A percentile compares a stretch with the other conserved stretches of the same genome.
Conservation (phyloP, 2,329 filamentous ascomycete genomes). For the Pseudonectria buxi region DNA sequence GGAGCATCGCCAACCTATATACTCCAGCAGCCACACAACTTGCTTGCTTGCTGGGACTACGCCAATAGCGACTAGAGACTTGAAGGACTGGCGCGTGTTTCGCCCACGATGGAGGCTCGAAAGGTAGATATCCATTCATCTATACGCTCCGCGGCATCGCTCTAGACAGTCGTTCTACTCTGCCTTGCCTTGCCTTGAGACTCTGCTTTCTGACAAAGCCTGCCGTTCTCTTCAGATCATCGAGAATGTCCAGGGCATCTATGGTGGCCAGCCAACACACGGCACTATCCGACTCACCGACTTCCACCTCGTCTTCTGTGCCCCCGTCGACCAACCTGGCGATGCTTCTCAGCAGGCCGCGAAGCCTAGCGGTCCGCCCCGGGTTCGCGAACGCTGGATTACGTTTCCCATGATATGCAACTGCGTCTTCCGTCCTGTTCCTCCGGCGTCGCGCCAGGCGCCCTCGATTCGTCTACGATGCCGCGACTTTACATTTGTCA, state of each 20-base stretch:
- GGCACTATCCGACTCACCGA: slow-evolving; percentile 56
- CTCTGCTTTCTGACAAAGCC: slow-evolving; percentile 12
- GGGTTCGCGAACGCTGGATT: slow-evolving; percentile 72
- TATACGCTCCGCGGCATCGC: background rate
- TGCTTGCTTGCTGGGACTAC: too few species aligned
- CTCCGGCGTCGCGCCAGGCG: slow-evolving; percentile 59
- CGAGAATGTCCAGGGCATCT: slow-evolving; percentile 55
- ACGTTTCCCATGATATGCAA: slow-evolving; percentile 86
- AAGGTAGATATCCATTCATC: slow-evolving; percentile 27
- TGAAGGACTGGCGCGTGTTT: background rate
- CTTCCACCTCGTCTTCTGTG: slow-evolving; percentile 53
- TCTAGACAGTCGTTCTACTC: background rate
- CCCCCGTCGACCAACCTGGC: slow-evolving; percentile 29
- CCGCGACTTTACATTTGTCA: slow-evolving; percentile 89
- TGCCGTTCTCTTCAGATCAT: slow-evolving; percentile 29
- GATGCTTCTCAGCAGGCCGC: slow-evolving; percentile 13
- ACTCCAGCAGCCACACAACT: too few species aligned
- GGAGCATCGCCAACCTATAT: too few species aligned
- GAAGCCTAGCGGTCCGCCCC: slow-evolving; percentile 19
- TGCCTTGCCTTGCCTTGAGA: background rate
- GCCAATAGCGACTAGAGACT: too few species aligned
- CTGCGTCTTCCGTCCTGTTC: slow-evolving; percentile 70
- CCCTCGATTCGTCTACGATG: slow-evolving; percentile 83
- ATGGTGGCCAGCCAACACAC: slow-evolving; percentile 48
- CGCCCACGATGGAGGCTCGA: slow-evolving; percentile 32